Percentiles rank a stretch among this genome's conserved stretches.
Conservation (phyloP, 495 filamentous ascomycete species). For the Staphylotrichum longicolle region DNA sequence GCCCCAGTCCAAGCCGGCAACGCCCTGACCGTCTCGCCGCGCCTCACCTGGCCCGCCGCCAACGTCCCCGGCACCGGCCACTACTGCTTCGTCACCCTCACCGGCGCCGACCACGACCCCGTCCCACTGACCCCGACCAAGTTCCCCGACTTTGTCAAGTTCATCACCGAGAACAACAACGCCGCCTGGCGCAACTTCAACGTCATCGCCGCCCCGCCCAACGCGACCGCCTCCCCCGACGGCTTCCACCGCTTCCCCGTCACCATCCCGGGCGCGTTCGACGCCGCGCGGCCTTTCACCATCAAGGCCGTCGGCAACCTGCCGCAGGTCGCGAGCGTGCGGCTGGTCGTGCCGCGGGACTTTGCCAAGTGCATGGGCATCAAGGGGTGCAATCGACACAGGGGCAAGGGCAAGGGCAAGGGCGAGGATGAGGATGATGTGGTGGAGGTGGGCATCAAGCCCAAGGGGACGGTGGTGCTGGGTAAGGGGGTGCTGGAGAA, state of each 20-base stretch:
- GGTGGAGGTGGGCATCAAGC: neutral
- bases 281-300: neutral
- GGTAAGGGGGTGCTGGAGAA: slow-evolving; percentile 3
- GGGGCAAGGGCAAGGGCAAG: neutral
- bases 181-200: slow-evolving; percentile 15
- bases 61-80: neutral
- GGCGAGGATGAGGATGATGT: neutral
- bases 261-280: slow-evolving; percentile 9
- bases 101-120: neutral
- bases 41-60: slow-evolving; percentile 7
- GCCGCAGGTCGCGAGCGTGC: slow-evolving; percentile 7
- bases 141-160: slow-evolving; percentile 9
- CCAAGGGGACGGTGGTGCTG: neutral
- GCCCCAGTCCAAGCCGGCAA: neutral
- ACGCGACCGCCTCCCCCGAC: neutral
- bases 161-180: slow-evolving; percentile 14
- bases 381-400: neutral
- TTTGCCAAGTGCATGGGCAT: neutral
- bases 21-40: slow-evolving; percentile 2
- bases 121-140: neutral
- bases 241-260: neutral
- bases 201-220: slow-evolving; percentile 1
- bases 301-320: neutral
- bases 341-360: slow-evolving; percentile 5
- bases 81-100: slow-evolving; percentile 19